Evolutionary conservation across 257 asterid genomes (phyloP), one percentile per base, ranked within the genome.

Genomic region (Fraxinus excelsior): DNA sequence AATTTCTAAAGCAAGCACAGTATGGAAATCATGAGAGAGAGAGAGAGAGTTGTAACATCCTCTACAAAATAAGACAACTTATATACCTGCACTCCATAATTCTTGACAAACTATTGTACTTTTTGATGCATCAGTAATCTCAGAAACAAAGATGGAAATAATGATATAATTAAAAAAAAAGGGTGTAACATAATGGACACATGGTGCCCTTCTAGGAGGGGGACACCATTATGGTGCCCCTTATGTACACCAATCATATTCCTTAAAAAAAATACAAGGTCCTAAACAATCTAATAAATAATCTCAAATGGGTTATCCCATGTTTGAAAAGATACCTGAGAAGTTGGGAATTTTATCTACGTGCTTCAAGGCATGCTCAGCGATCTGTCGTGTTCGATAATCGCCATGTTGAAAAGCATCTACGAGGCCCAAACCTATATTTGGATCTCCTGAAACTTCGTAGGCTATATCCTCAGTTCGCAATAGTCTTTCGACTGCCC

Each of bases 361-460:
- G 25, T 88, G 99, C 85, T 80, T 88, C 76, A 96, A 74, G 4
- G 99, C 99, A 5, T 87, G 92, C 89, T 96, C 99, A 0, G 98
- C 99, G 19, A 91, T 88, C 87, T 93, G 98, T 13, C 94, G 86
- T 14, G 99, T 96, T 73, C 90, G 85, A 79, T 84, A 85, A 79
- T 96, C 99, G 11, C 93, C 99, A 34, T 90, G 90, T 73, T 93
- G 97, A 75, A 91, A 96, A 77, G 98, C 91, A 78, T 96, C 98
- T 9, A 96, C 98, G 0, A 96, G 90, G 4, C 98, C 96, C 25
- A 96, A 93, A 79, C 92, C 84, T 38, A 90, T 84, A 71, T 91
- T 96, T 35, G 97, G 94, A 87, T 96, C 88, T 19, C 89, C 86
- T 0, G 97, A 83, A 18, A 96, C 85, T 46, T 84, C 91, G 58